Evolutionary conservation across 164 flowering plant species (phyloP).

Genomic region (Nelumbo lutea): DNA sequence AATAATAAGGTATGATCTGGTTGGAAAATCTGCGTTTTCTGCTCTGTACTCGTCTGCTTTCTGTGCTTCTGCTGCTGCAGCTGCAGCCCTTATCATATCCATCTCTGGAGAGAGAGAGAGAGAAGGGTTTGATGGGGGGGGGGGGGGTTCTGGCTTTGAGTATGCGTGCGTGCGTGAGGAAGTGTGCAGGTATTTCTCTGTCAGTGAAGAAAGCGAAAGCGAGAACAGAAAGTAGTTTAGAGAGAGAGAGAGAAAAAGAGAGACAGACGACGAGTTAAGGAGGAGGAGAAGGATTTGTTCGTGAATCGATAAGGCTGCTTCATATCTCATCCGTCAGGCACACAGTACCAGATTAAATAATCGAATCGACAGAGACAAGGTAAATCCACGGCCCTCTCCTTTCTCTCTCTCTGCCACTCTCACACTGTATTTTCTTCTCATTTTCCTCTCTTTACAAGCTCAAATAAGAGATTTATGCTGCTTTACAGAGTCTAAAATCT

Average conservation of each 20-base stretch:
- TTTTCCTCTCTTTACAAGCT: not conserved
- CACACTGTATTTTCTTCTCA: not conserved
- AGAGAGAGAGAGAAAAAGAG: slow-evolving; percentile 3
- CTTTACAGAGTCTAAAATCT: too few species aligned
- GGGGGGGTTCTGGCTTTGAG: slow-evolving; percentile 21
- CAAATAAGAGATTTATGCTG: too few species aligned
- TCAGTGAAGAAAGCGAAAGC: slow-evolving; percentile 62
- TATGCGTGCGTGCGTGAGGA: slow-evolving; percentile 87
- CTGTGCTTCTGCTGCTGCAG: slow-evolving; percentile 10
- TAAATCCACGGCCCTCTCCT: slow-evolving; percentile 24
- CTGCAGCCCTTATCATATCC: slow-evolving; percentile 25
- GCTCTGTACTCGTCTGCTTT: slow-evolving; percentile 12
- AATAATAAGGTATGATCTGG: slow-evolving; percentile 22
- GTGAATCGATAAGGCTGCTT: slow-evolving; percentile 63
- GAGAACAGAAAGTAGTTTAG: slow-evolving; percentile 53
- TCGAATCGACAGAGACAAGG: slow-evolving; percentile 46
- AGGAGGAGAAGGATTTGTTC: slow-evolving; percentile 28
- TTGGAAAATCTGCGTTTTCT: slow-evolving; percentile 20
- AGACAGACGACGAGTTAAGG: slow-evolving; percentile 3
- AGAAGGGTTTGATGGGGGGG: slow-evolving; percentile 7
- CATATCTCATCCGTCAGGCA: slow-evolving; percentile 63
- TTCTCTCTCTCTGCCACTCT: too few species aligned
- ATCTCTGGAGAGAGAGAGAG: slow-evolving; percentile 14
- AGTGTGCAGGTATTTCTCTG: slow-evolving; percentile 78
- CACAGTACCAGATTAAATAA: slow-evolving; percentile 55